A percentile compares a stretch with the other conserved stretches of the same genome.
These are phyloP conservation scores for Metahyphopichia silvanorum DNA, from an alignment of 805 yeast species.

Conservation along the genomic window DNA sequence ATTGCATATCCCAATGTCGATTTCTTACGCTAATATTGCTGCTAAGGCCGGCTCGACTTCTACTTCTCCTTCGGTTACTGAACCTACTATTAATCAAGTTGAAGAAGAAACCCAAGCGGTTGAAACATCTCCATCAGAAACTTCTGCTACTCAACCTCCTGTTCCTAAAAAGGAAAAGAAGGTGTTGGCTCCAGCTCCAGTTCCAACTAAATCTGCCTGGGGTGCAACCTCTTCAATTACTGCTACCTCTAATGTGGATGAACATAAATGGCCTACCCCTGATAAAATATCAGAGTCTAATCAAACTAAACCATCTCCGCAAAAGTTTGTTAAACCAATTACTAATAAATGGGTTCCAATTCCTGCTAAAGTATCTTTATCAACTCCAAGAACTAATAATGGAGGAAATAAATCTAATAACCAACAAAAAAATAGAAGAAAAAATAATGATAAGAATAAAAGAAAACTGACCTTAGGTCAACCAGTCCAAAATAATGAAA, in stretches of 20 bases:
- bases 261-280: constrained; percentile 44
- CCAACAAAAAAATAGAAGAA: constrained; percentile 11
- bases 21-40: constrained; percentile 42
- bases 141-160: constrained; percentile 4
- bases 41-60: constrained; percentile 26
- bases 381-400: constrained; percentile 27
- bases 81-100: constrained; percentile 3
- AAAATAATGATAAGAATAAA: constrained; percentile 3
- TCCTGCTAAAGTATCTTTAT: constrained; percentile 39
- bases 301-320: constrained; percentile 13
- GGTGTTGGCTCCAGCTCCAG: constrained; percentile 44
- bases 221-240: constrained; percentile 21
- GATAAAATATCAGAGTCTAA: constrained; percentile 21
- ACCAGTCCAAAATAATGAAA: too few species aligned
- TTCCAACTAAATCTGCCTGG: constrained; percentile 43
- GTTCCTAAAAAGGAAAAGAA: constrained; percentile 24
- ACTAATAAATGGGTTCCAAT: constrained; percentile 46
- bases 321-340: constrained; percentile 39
- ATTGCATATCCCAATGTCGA: too few species aligned
- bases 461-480: constrained; percentile 5
- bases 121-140: constrained; percentile 4
- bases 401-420: constrained; percentile 21
- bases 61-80: constrained; percentile 5
- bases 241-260: constrained; percentile 29
- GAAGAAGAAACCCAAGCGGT: constrained; percentile 3